These are phyloP conservation scores for Saturnispora halmiae DNA, from an alignment of 805 yeast species.

Conservation along the genomic window DNA sequence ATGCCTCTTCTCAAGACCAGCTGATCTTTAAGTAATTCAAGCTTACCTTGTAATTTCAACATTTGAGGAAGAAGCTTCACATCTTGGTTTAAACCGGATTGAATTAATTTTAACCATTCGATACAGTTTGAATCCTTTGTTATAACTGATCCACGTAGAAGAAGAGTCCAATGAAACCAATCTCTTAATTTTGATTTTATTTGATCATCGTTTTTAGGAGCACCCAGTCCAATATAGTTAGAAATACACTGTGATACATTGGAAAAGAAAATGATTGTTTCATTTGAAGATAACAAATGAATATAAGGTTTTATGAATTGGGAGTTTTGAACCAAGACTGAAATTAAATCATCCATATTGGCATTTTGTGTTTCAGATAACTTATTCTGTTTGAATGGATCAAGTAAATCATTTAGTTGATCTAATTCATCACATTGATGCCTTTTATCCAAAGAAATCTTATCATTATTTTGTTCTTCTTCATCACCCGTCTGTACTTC, in stretches of 20 bases:
- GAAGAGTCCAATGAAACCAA: slow-evolving; percentile 81
- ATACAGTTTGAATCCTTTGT: slow-evolving; percentile 43
- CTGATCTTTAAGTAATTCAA: slow-evolving; percentile 70
- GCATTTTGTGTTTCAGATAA: slow-evolving; percentile 21
- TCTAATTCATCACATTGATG: slow-evolving; percentile 20
- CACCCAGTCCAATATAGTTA: slow-evolving; percentile 21
- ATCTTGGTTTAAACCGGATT: slow-evolving; percentile 45
- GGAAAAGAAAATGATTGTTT: slow-evolving; percentile 38
- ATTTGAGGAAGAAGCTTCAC: slow-evolving; percentile 55
- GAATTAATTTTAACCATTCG: slow-evolving; percentile 48
- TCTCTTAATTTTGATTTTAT: slow-evolving; percentile 13
- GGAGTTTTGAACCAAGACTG: slow-evolving; percentile 23
- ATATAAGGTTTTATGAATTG: slow-evolving; percentile 47
- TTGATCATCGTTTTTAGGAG: neutral
- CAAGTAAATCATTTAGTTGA: slow-evolving; percentile 19
- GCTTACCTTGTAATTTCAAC: slow-evolving; percentile 76
- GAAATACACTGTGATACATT: slow-evolving; percentile 39
- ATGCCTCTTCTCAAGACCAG: slow-evolving; percentile 47
- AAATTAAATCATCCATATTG: slow-evolving; percentile 21
- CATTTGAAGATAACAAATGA: slow-evolving; percentile 39
- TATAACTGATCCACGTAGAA: slow-evolving; percentile 59
- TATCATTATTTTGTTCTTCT: slow-evolving; percentile 6
- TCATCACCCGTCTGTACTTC: slow-evolving; percentile 11
- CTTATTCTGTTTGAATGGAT: slow-evolving; percentile 14
- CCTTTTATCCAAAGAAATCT: slow-evolving; percentile 11